Percentiles rank a stretch among this genome's conserved stretches.
phyloP scores from a whole-genome alignment of 2,329 filamentous ascomycete genomes.

The Beauveria sp. region DNA sequence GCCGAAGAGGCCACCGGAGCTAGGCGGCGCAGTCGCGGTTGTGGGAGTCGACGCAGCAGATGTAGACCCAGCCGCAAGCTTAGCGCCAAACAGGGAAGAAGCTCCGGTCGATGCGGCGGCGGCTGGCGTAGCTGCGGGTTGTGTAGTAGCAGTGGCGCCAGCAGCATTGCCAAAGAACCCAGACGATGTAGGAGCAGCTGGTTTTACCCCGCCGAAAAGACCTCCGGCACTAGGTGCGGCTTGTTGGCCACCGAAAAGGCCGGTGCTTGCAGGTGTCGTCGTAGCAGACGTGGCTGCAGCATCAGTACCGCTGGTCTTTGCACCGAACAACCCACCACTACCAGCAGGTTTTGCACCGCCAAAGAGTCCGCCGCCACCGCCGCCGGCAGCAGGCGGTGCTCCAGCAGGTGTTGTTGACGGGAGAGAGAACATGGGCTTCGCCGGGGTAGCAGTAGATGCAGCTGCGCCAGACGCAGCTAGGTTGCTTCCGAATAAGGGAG shows the following conservation, averaged over 20 bases:
- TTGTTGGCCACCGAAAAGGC: conserved; percentile 15
- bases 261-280: conserved; percentile 8
- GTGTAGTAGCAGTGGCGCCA: conserved; percentile 21
- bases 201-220: conserved; percentile 21
- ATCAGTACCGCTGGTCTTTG: conserved; percentile 15
- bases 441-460: conserved; percentile 27
- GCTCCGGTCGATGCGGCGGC: conserved; percentile 13
- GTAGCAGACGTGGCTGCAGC: conserved; percentile 11
- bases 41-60: conserved; percentile 18
- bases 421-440: conserved; percentile 40
- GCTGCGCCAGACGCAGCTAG: conserved; percentile 21
- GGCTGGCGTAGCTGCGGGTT: conserved; percentile 16
- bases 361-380: conserved; percentile 25
- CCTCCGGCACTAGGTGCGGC: conserved; percentile 14
- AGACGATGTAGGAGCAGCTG: conserved; percentile 17
- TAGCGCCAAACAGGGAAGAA: conserved; percentile 18
- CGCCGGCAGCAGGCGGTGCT: conserved; percentile 36
- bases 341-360: conserved; percentile 15
- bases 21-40: conserved; percentile 13
- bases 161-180: conserved; percentile 25
- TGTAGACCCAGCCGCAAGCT: conserved; percentile 15
- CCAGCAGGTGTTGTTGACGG: conserved; percentile 49
- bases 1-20: conserved; percentile 17
- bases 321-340: conserved; percentile 9
- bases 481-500: conserved; percentile 22